Base-by-base conservation (phyloP, 1,139 yeast species). In the Meyerozyma carpophila region DNA sequence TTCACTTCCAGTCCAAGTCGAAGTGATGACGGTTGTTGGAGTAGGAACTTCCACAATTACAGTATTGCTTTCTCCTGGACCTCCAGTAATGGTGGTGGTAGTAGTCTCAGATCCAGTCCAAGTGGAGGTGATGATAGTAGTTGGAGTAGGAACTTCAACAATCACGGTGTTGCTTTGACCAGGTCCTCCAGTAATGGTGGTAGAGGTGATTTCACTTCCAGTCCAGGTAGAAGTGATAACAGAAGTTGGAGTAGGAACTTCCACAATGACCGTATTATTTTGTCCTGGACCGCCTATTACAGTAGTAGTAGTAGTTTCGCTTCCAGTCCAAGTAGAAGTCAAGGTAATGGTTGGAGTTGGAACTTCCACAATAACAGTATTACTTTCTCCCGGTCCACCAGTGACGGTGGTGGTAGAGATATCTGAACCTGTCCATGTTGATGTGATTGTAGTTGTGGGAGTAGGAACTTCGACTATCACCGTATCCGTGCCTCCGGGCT, bases 101-200 rank as follows among this genome's bases (percentile, higher is more conserved):
- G n/a, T n/a, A n/a, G n/a, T n/a, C n/a, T n/a, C 20, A 1, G 45
- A 27, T 0, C 56, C 58, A 8, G 51, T 40, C 40, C 52, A 43
- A 8, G 57, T 49, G 2, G 46, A 14, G 1, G 46, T 42, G 9
- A 43, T 32, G 2, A 58, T 55, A 1, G 43, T 42, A 0, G 54
- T 51, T 6, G 57, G 52, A 4, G 42, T 43, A 8, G 65, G 57
- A 20, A 53, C 51, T n/a, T 52, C 58, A 16, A 61, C 51, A 1
- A 52, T 38, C 1, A 48, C 51, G 3, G 53, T 46, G 5, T 25
- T 44, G 9, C 47, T 42, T 28, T 46, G 41, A 5, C 43, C 51
- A 2, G 40, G 44, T 25, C 41, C 44, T 18, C 43, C 40, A 11
- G 40, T 44, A 9, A 27, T 10, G 11, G 51, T 44, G 10, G 43